Conservation (phyloP, 257 asterid genomes). For the Prunella vulgaris region DNA sequence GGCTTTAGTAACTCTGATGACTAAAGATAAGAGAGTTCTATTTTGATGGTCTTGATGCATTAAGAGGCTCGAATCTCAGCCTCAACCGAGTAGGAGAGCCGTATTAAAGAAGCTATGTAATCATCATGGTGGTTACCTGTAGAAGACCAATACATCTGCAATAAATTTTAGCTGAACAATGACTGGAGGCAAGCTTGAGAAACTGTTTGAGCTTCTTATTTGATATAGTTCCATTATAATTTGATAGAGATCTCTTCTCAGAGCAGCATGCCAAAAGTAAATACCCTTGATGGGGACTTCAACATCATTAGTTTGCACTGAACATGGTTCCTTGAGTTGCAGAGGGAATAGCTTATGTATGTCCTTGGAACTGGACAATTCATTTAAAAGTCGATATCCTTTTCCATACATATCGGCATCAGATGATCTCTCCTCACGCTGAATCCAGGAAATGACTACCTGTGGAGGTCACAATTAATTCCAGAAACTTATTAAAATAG, state of each 20-base stretch:
- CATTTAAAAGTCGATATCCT: conserved; percentile 46
- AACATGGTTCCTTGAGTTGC: conserved; percentile 30
- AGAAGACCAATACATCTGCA: conserved; percentile 63
- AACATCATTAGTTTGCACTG: conserved; percentile 17
- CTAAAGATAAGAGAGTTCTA: conserved; percentile 7
- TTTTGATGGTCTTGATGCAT: conserved; percentile 1
- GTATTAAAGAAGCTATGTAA: conserved; percentile 5
- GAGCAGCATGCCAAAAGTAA: conserved; percentile 64
- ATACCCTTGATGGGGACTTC: conserved; percentile 51
- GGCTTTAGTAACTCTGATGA: neutral
- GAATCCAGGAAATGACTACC: conserved; percentile 77
- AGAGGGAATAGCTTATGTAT: conserved; percentile 32
- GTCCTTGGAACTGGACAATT: conserved; percentile 41
- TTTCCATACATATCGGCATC: conserved; percentile 31
- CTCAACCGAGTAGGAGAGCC: too few species aligned
- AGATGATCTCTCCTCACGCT: conserved; percentile 32
- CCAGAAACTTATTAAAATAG: conserved; percentile 15
- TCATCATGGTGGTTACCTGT: conserved; percentile 44
- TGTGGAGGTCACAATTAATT: conserved; percentile 34
- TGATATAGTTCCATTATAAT: conserved; percentile 49
- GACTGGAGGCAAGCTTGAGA: conserved; percentile 44
- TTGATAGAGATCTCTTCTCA: conserved; percentile 49
- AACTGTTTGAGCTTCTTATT: conserved; percentile 45
- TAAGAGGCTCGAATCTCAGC: neutral
- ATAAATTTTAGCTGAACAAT: conserved; percentile 60